Evolutionary conservation across 257 asterid genomes (phyloP), one percentile per base, ranked within the genome.

Genomic region (Anisodus acutangulus): DNA sequence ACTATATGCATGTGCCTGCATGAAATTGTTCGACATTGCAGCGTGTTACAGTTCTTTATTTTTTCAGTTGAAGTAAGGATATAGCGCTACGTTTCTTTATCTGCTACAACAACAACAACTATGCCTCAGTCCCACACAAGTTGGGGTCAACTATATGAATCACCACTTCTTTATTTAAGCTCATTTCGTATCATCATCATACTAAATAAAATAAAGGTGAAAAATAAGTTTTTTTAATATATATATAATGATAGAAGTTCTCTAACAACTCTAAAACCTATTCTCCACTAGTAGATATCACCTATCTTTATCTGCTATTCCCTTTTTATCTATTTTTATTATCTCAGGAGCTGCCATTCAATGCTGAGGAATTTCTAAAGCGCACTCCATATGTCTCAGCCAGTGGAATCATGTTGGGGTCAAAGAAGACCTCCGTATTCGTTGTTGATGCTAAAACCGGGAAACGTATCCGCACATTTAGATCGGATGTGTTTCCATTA

Each of bases 401-500:
- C 79, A 89, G 95, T 6, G 97, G 98, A 43, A 85, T 95, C 78
- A 89, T 93, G 93, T 83, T 94, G 79, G 96, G 98, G 62, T 94
- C 98, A 17, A 95, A 92, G 92, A 94, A 85, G 84, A 93, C 98
- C 80, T 86, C 95, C 60, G 93, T 90, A 41, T 95, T 94, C 76
- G 89, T 91, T 22, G 92, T 95, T 79, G 95, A 95, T 92, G 91
- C 91, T 83, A 88, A 90, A 88, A 89, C 92, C 37, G 98, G 98
- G 72, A 91, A 93, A 89, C 86, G 90, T 67, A 88, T 94, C 81
- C 94, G 89, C 43, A 89, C 87, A 60, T 72, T 90, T 82, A 88
- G 89, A 78, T 92, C 97, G 6, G 98, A 93, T 90, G 87, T 88
- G 71, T 85, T 91, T 13, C 85, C 93, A 45, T 86, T 91, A 39